phyloP scores from a whole-genome alignment of 768 basidiomycete species.

The Suillus subluteus region DNA sequence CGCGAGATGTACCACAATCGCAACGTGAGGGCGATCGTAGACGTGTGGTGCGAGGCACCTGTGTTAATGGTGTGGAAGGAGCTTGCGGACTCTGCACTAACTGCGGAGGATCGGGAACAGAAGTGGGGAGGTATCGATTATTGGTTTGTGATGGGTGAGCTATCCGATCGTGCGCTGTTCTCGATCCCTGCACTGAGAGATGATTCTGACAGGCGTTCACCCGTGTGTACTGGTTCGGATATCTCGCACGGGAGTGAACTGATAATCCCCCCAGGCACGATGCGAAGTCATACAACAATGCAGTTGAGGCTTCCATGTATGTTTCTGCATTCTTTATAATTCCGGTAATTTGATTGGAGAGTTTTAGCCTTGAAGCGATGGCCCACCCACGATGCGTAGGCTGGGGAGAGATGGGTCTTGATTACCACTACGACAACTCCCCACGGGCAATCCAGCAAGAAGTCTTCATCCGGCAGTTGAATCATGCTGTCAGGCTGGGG shows the following conservation, averaged over 20 bases:
- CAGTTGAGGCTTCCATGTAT: slow-evolving; percentile 70
- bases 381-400: slow-evolving; percentile 81
- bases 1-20: slow-evolving; percentile 59
- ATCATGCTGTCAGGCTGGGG: slow-evolving; percentile 62
- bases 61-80: slow-evolving; percentile 65
- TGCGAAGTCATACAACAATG: slow-evolving; percentile 67
- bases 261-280: slow-evolving; percentile 56
- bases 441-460: slow-evolving; percentile 68
- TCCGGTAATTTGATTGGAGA: not conserved
- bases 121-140: slow-evolving; percentile 76
- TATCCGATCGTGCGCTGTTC: not conserved
- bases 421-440: slow-evolving; percentile 83
- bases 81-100: slow-evolving; percentile 71
- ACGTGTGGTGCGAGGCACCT: slow-evolving; percentile 90
- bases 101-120: slow-evolving; percentile 45
- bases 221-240: slow-evolving; percentile 49
- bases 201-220: slow-evolving; percentile 60
- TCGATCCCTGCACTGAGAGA: not conserved
- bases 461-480: slow-evolving; percentile 71
- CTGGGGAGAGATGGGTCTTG: slow-evolving; percentile 88
- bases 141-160: slow-evolving; percentile 82
- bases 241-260: not conserved
- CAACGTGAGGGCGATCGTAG: slow-evolving; percentile 69
- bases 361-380: slow-evolving; percentile 69
- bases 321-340: slow-evolving; percentile 24